A percentile compares a stretch with the other conserved stretches of the same genome.
Evolutionary conservation across 73 alveolate genomes (phyloP).

Genomic region (Stentor roeselii): DNA sequence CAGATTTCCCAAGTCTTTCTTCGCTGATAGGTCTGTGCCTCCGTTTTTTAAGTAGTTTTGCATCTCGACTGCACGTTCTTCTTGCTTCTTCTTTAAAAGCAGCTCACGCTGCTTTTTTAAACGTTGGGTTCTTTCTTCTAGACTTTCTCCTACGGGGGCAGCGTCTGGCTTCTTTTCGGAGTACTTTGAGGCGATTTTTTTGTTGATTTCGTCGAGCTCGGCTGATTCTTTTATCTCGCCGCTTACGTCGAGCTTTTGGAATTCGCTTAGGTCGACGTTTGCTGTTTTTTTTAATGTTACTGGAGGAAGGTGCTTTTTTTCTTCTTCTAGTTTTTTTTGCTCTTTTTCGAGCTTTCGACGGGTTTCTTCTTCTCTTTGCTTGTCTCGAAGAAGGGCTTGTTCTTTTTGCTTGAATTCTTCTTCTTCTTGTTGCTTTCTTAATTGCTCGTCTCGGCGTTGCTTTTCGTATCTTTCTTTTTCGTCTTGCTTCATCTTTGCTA

Average conservation of each 20-base stretch:
- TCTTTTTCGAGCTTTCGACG: not conserved
- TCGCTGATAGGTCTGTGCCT: not conserved
- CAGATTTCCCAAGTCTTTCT: not conserved
- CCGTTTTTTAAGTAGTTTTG: not conserved
- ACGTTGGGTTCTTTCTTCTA: not conserved
- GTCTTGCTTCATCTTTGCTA: not conserved
- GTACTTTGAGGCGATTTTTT: constrained; percentile 4
- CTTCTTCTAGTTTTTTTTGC: not conserved
- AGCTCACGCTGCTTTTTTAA: constrained; percentile 27
- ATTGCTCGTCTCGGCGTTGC: not conserved
- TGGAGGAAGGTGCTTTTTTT: constrained; percentile 18
- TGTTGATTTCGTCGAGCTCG: not conserved
- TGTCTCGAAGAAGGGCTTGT: not conserved
- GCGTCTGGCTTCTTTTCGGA: not conserved
- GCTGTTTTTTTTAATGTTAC: constrained; percentile 2
- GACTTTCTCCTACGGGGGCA: constrained; percentile 2
- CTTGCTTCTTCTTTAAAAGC: not conserved
- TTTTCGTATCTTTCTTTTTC: not conserved
- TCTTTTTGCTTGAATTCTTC: not conserved
- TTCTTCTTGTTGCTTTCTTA: not conserved
- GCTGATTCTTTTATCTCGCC: not conserved
- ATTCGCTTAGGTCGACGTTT: not conserved
- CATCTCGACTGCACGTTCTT: constrained; percentile 22
- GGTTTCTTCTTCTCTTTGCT: not conserved
- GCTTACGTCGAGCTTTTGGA: constrained; percentile 9